Base-by-base conservation (phyloP, 495 filamentous ascomycete genomes). In the Tirmania nivea region DNA sequence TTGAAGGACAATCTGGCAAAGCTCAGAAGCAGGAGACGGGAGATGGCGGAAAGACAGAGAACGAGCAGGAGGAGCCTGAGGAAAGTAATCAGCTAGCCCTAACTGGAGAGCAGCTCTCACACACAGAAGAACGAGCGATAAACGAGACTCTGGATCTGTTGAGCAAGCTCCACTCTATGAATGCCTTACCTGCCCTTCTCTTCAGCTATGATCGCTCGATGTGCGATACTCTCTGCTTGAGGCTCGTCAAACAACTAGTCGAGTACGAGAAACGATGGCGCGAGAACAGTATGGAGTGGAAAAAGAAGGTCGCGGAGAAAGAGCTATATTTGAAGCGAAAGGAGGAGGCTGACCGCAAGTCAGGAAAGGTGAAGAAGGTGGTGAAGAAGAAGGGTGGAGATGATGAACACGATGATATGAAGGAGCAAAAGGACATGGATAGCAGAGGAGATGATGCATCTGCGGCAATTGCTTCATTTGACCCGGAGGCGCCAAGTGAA, bases 191-290 rank as follows among this genome's bases (percentile, higher is more conserved):
- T 0, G 82, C 80, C 0, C 73, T 89, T 14, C 56, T 87, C 6
- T 87, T 89, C 70, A 84, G 83, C 54, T 87, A 80, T 60, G 80
- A 86, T 54, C 74, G 83, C 36, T 56, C 54, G 0, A 60, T 64
- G 17, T 88, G 83, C 55, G 81, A 86, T 64, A 57, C 58, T 2
- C 70, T 83, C 12, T 71, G 71, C 48, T 36, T 55, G 5, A 48
- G 63, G 5, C 39, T 87, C 1, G 49, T 78, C 3, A 37, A 59
- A 4, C 64, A 78, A 48, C 63, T 87, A 10, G 55, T 68, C 31
- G 54, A 64, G 3, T 69, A 73, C 0, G 83, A 88, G 60, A 49
- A 57, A 0, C 47, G 50, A 5, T 86, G 74, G 71, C 78, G 81
- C 58, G 62, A 69, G 48, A 65, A 62, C 8, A 76, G 71, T 51